Conservation (phyloP, 1,284 basidiomycete species). For the Tilletia caries region DNA sequence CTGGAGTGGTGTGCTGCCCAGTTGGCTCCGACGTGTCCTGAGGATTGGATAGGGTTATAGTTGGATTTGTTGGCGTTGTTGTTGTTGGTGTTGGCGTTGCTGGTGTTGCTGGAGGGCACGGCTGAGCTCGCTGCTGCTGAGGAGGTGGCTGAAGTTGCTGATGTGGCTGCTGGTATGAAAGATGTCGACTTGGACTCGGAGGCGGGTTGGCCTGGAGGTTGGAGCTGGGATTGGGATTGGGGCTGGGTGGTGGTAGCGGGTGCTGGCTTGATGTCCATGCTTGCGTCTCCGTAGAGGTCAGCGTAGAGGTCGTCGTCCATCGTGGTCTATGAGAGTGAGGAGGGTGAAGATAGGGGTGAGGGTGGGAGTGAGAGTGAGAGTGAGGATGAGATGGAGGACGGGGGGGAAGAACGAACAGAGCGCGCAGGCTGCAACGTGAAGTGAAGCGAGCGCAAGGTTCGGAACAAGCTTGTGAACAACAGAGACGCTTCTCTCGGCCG, state of each 20-base stretch:
- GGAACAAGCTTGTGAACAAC: too few relatives aligned
- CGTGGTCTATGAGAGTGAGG: neutral
- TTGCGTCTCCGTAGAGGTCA: constrained; percentile 38
- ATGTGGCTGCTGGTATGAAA: constrained; percentile 15
- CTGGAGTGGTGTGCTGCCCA: constrained; percentile 18
- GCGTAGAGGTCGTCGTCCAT: constrained; percentile 40
- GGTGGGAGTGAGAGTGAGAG: neutral
- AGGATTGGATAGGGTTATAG: constrained; percentile 24
- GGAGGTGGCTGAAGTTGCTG: neutral
- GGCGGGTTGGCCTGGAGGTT: neutral
- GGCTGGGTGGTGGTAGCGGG: constrained; percentile 12
- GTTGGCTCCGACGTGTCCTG: constrained; percentile 20
- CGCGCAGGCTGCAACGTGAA: too few relatives aligned
- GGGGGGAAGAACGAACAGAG: neutral
- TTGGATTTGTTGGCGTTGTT: neutral
- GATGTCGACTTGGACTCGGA: constrained; percentile 2
- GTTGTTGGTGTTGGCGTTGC: neutral
- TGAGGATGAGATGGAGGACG: neutral
- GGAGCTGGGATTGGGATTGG: neutral
- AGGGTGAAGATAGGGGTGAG: neutral
- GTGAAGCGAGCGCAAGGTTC: neutral
- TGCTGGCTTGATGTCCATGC: constrained; percentile 17
- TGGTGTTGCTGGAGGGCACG: neutral
- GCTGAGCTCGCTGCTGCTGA: neutral
- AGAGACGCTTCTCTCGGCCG: too few relatives aligned